These are phyloP conservation scores for Sporobolomyces pararoseus DNA, from an alignment of 768 basidiomycete species.

Conservation along the genomic window DNA sequence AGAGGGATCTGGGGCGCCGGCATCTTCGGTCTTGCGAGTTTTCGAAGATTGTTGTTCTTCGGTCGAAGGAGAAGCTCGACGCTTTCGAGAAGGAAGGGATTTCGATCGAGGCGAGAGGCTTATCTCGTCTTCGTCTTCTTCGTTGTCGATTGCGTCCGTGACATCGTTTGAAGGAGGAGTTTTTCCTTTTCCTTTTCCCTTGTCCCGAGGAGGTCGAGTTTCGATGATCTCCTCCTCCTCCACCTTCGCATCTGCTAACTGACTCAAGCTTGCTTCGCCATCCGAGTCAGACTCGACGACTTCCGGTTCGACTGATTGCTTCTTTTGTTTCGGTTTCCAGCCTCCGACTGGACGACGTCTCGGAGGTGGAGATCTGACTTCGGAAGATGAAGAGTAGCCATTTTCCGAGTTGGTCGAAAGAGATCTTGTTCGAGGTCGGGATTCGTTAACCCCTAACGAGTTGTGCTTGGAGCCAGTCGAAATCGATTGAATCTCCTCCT, in stretches of 20 bases:
- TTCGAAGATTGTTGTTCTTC: neutral
- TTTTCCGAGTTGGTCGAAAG: neutral
- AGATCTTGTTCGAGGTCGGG: neutral
- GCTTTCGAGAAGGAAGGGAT: neutral
- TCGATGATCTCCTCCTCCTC: neutral
- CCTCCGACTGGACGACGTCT: neutral
- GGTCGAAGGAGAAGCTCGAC: neutral
- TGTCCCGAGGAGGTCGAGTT: neutral
- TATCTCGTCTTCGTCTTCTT: neutral
- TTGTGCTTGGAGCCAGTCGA: neutral
- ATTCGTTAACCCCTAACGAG: neutral
- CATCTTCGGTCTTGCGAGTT: neutral
- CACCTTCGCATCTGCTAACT: neutral
- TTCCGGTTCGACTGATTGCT: neutral
- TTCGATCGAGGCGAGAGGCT: neutral
- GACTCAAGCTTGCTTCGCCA: neutral
- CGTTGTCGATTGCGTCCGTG: neutral
- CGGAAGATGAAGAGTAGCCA: neutral
- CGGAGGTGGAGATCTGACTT: slow-evolving; percentile 1
- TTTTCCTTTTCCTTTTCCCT: neutral
- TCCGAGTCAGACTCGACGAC: neutral
- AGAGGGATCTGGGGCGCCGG: too few species aligned
- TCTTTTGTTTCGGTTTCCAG: neutral
- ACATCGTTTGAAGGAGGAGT: neutral
- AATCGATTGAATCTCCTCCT: neutral